These are phyloP conservation scores for Hydrangea macrophylla DNA, from an alignment of 148 eudicot genomes.

Conservation along the genomic window DNA sequence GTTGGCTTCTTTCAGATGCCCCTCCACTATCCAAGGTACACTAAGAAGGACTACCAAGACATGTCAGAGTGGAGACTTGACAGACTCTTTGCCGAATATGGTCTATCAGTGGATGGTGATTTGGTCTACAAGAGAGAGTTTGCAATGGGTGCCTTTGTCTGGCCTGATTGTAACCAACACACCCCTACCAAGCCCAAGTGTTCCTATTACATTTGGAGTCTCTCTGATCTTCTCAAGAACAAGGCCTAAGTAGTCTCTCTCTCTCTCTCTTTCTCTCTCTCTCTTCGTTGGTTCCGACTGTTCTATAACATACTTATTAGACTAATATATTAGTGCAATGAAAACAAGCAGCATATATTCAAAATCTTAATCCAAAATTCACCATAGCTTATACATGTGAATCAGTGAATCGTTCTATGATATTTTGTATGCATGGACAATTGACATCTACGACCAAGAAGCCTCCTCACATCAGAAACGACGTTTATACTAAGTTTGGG, in stretches of 20 bases:
- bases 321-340: too few relatives aligned
- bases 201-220: not conserved
- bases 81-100: constrained; percentile 56
- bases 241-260: not conserved
- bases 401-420: too few relatives aligned
- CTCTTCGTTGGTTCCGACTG: too few relatives aligned
- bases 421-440: too few relatives aligned
- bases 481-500: too few relatives aligned
- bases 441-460: too few relatives aligned
- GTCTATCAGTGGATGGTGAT: constrained; percentile 48
- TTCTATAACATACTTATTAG: too few relatives aligned
- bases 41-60: constrained; percentile 46
- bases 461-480: too few relatives aligned
- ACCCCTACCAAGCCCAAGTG: not conserved
- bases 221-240: not conserved
- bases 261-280: too few relatives aligned
- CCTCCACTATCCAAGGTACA: constrained; percentile 72
- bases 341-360: too few relatives aligned
- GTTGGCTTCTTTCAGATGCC: constrained; percentile 55
- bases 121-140: constrained; percentile 51
- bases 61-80: constrained; percentile 60
- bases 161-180: constrained; percentile 26
- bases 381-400: too few relatives aligned
- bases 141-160: constrained; percentile 76
- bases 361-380: too few relatives aligned